These are phyloP conservation scores for Serendipita vermifera DNA, from an alignment of 768 basidiomycete species.

Conservation along the genomic window DNA sequence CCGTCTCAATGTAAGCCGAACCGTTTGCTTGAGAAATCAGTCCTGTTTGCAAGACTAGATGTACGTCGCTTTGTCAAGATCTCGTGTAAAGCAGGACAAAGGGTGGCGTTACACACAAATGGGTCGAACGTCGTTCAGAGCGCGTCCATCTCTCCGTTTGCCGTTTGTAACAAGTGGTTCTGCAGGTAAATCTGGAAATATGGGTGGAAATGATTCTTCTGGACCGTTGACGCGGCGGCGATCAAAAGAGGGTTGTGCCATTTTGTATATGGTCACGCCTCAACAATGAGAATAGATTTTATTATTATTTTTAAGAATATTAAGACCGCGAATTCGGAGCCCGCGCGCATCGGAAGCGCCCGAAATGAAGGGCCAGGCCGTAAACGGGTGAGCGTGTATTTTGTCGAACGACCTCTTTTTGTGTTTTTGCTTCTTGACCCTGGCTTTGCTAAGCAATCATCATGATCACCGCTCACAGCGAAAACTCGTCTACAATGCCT, in stretches of 20 bases:
- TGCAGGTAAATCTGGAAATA: constrained; percentile 35
- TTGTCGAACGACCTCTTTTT: constrained; percentile 9
- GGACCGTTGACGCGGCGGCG: constrained; percentile 84
- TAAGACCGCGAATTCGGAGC: background rate
- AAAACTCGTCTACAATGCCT: too few relatives aligned
- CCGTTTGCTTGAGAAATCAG: constrained; percentile 90
- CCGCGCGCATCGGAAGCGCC: background rate
- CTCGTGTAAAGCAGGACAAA: constrained; percentile 4
- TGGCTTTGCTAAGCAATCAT: too few relatives aligned
- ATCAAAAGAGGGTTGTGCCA: constrained; percentile 39
- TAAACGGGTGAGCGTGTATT: background rate
- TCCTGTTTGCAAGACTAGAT: constrained; percentile 73
- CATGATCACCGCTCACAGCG: too few relatives aligned
- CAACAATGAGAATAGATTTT: background rate
- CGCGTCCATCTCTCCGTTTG: constrained; percentile 37
- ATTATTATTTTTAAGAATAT: background rate
- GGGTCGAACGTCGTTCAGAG: constrained; percentile 56
- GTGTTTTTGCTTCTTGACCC: too few relatives aligned
- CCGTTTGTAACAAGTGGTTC: constrained; percentile 20
- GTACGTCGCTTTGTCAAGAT: background rate
- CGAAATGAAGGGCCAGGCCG: too few relatives aligned
- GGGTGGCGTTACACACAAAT: constrained; percentile 49
- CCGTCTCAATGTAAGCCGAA: constrained; percentile 91
- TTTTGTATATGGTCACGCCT: background rate
- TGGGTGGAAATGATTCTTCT: constrained; percentile 60